phyloP scores from a whole-genome alignment of 768 basidiomycete species.

The Phylloporus arenicola region DNA sequence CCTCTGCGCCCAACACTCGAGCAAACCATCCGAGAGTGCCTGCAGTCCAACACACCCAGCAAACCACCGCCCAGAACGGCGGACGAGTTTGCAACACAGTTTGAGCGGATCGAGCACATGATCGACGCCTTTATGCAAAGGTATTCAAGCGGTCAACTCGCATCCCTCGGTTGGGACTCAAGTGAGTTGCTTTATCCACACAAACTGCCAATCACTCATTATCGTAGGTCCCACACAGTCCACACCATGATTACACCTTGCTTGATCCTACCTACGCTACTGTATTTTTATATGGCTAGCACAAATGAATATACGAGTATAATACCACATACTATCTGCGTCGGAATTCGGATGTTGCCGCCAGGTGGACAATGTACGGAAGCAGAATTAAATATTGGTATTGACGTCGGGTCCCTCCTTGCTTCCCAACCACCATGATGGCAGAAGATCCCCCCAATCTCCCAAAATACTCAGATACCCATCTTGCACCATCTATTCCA shows the following conservation, averaged over 20 bases:
- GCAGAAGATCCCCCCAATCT: conserved; percentile 5
- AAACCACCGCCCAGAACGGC: conserved; percentile 16
- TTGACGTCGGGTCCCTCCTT: conserved; percentile 12
- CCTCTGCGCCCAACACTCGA: background rate
- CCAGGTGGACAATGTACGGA: conserved; percentile 17
- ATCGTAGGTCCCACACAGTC: conserved; percentile 1
- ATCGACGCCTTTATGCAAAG: conserved; percentile 19
- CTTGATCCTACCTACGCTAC: conserved; percentile 5
- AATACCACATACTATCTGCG: conserved; percentile 11
- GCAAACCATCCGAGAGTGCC: conserved; percentile 10
- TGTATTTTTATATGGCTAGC: conserved; percentile 8
- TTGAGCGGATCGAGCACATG: conserved; percentile 13
- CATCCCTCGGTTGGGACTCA: conserved; percentile 23
- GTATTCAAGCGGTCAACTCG: conserved; percentile 18
- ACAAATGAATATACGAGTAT: conserved; percentile 8
- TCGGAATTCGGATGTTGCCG: conserved; percentile 20
- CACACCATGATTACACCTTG: conserved; percentile 4
- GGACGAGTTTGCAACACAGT: conserved; percentile 19
- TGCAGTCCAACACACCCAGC: background rate
- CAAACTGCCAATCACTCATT: background rate
- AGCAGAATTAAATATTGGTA: conserved; percentile 3
- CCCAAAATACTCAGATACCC: conserved; percentile 9
- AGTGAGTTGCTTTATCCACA: conserved; percentile 10
- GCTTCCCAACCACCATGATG: conserved; percentile 17
- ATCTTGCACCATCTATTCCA: background rate